A percentile compares a stretch with the other conserved stretches of the same genome.
These are phyloP conservation scores for Amanita thiersii DNA, from an alignment of 768 basidiomycete species.

Conservation along the genomic window DNA sequence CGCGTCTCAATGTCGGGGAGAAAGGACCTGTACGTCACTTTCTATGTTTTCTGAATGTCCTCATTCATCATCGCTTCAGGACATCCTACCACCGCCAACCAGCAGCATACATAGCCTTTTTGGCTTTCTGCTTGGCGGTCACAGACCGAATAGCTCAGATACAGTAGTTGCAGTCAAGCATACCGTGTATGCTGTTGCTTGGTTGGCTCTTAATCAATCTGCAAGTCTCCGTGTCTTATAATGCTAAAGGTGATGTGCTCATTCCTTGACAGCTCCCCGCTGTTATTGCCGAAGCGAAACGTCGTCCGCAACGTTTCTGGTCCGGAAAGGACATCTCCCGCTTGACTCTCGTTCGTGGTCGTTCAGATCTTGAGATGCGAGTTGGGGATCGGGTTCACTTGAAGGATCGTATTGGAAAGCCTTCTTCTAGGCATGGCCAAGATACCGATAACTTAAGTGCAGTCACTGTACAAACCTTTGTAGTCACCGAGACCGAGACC, in stretches of 20 bases:
- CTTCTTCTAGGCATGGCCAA: conserved; percentile 54
- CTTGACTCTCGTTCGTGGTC: conserved; percentile 54
- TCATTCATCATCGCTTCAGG: conserved; percentile 26
- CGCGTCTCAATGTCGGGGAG: conserved; percentile 68
- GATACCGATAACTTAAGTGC: conserved; percentile 34
- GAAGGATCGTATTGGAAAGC: conserved; percentile 38
- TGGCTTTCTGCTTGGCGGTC: conserved; percentile 35
- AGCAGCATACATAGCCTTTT: conserved; percentile 37
- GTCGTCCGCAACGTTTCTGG: conserved; percentile 75
- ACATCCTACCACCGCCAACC: conserved; percentile 54
- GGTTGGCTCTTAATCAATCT: conserved; percentile 84
- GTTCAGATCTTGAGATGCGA: conserved; percentile 55
- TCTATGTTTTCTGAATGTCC: background rate
- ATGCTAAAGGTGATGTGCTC: background rate
- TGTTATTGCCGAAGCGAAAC: conserved; percentile 42
- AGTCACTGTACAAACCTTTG: conserved; percentile 47
- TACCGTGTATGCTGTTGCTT: conserved; percentile 71
- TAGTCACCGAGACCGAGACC: conserved; percentile 68
- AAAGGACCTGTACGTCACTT: conserved; percentile 51
- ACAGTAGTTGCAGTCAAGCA: conserved; percentile 69
- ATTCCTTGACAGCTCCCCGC: conserved; percentile 45
- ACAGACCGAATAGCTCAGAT: conserved; percentile 37
- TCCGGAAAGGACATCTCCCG: conserved; percentile 51
- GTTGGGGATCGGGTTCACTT: conserved; percentile 68
- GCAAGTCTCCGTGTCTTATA: conserved; percentile 30